Percentiles rank a stretch among this genome's conserved stretches.
phyloP scores from a whole-genome alignment of 768 basidiomycete genomes.

The Naganishia friedmannii region DNA sequence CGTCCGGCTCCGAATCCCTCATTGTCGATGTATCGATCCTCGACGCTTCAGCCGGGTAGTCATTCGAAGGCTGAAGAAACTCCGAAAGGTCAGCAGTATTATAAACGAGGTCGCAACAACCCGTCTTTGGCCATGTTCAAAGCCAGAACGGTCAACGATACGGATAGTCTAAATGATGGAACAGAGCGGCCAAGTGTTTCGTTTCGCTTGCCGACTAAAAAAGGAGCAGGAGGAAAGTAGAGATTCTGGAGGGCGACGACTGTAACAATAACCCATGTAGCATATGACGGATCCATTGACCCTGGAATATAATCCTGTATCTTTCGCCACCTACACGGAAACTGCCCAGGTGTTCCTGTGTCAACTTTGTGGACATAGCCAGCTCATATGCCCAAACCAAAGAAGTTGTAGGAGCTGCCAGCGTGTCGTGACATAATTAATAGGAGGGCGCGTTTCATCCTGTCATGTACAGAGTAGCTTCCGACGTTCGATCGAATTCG shows the following conservation, averaged over 20 bases:
- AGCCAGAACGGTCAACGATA: constrained; percentile 4
- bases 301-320: too few species aligned
- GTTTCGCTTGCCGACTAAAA: neutral
- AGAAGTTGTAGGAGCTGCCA: too few species aligned
- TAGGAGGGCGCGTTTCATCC: too few species aligned
- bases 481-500: too few species aligned
- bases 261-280: constrained; percentile 4
- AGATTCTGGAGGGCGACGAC: neutral
- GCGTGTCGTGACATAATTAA: too few species aligned
- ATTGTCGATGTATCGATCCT: constrained; percentile 26
- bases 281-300: neutral
- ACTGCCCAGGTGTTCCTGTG: too few species aligned
- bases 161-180: constrained; percentile 1
- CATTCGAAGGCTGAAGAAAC: constrained; percentile 7
- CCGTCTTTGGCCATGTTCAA: constrained; percentile 12
- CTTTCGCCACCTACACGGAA: too few species aligned
- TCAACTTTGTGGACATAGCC: too few species aligned
- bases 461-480: too few species aligned
- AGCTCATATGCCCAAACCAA: too few species aligned
- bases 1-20: constrained; percentile 24
- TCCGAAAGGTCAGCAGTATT: constrained; percentile 27
- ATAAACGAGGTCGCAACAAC: constrained; percentile 1
- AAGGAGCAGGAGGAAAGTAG: neutral
- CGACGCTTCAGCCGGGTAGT: neutral
- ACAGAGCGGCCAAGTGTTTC: neutral